These are phyloP conservation scores for Kandelia obovata DNA, from an alignment of 345 rosid genomes.

Conservation along the genomic window DNA sequence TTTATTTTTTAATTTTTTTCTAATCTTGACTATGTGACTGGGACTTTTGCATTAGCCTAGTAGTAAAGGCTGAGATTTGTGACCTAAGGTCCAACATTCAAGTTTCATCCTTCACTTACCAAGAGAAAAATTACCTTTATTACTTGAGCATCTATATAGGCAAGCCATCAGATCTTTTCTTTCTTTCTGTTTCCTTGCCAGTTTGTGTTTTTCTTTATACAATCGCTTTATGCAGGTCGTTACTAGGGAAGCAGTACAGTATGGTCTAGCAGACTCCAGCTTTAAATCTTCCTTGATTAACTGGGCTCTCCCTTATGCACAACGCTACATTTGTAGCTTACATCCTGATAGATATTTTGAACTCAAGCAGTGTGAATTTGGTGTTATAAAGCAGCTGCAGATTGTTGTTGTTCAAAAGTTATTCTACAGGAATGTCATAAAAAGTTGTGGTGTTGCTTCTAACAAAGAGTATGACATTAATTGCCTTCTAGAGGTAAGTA, in stretches of 20 bases:
- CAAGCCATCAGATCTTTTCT: background rate
- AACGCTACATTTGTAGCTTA: constrained; percentile 63
- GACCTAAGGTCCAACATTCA: no score
- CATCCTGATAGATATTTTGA: constrained; percentile 54
- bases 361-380: constrained; percentile 48
- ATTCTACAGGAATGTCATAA: constrained; percentile 62
- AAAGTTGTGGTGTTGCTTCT: constrained; percentile 41
- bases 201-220: background rate
- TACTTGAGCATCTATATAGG: no score
- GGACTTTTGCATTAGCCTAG: no score
- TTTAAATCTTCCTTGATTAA: constrained; percentile 54
- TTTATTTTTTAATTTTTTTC: no score
- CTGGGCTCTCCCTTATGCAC: constrained; percentile 96
- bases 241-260: constrained; percentile 64
- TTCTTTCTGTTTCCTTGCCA: background rate
- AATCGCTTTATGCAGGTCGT: constrained; percentile 48
- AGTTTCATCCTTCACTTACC: no score
- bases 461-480: constrained; percentile 50
- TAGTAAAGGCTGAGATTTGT: no score
- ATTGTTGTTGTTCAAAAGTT: constrained; percentile 64
- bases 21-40: no score
- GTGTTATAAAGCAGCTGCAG: constrained; percentile 40
- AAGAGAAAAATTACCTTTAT: no score
- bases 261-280: constrained; percentile 48
- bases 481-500: constrained; percentile 67